Evolutionary conservation across 495 filamentous ascomycete genomes (phyloP).

Genomic region (Penicillium dipodomyicola): DNA sequence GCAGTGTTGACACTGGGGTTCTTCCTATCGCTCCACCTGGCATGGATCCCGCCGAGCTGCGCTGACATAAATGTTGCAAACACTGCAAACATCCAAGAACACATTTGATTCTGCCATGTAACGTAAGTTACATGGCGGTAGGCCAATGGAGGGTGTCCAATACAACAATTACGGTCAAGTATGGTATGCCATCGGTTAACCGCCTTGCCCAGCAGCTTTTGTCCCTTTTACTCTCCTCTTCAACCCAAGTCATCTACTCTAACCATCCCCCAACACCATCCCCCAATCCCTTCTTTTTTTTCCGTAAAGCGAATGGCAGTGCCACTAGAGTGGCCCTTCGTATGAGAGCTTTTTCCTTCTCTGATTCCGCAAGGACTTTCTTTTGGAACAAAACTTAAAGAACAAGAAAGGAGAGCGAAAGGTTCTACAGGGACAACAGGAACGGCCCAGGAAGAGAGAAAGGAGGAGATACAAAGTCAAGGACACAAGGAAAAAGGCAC

Average conservation of each 20-base stretch:
- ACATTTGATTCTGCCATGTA: slow-evolving; percentile 16
- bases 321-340: slow-evolving; percentile 42
- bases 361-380: slow-evolving; percentile 18
- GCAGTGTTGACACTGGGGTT: slow-evolving; percentile 19
- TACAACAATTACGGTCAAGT: not conserved
- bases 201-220: slow-evolving; percentile 14
- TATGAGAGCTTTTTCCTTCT: slow-evolving; percentile 37
- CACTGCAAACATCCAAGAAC: slow-evolving; percentile 19
- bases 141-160: not conserved
- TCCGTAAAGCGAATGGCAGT: slow-evolving; percentile 50
- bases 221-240: slow-evolving; percentile 19
- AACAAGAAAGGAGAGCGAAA: slow-evolving; percentile 19
- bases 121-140: slow-evolving; percentile 8
- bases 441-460: slow-evolving; percentile 9
- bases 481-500: slow-evolving; percentile 12
- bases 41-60: slow-evolving; percentile 6
- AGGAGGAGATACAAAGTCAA: slow-evolving; percentile 22
- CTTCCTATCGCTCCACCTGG: slow-evolving; percentile 20
- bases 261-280: slow-evolving; percentile 23
- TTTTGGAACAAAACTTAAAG: slow-evolving; percentile 35
- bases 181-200: slow-evolving; percentile 3
- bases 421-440: slow-evolving; percentile 17
- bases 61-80: slow-evolving; percentile 28
- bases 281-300: slow-evolving; percentile 25
- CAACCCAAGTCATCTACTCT: slow-evolving; percentile 21